Percentiles rank a stretch among this genome's conserved stretches.
Evolutionary conservation across 345 rosid genomes (phyloP).

Genomic region (Camelina neglecta): DNA sequence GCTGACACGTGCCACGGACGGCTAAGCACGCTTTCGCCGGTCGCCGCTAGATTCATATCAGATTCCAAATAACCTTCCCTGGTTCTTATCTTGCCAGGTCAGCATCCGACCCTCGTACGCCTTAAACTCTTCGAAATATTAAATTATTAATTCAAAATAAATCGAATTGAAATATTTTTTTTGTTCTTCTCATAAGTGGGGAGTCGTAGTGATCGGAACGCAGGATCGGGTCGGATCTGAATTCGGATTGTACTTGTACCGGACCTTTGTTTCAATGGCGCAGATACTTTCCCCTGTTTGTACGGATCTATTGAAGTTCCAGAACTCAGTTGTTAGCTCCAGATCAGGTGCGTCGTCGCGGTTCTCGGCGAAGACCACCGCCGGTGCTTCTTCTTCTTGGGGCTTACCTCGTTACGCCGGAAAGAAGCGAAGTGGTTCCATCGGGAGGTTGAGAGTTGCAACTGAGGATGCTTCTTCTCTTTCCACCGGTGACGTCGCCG

Average conservation of each 20-base stretch:
- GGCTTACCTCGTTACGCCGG: constrained; percentile 40
- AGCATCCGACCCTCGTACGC: constrained; percentile 52
- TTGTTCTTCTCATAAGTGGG: neutral
- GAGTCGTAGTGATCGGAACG: constrained; percentile 16
- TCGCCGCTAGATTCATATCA: constrained; percentile 40
- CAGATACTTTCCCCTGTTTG: constrained; percentile 76
- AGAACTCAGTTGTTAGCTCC: constrained; percentile 49
- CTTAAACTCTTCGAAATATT: constrained; percentile 43
- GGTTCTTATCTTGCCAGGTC: constrained; percentile 70
- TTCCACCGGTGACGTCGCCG: constrained; percentile 57
- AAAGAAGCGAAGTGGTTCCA: constrained; percentile 41
- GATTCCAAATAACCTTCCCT: constrained; percentile 44
- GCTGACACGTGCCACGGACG: constrained; percentile 56
- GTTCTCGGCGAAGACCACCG: constrained; percentile 36
- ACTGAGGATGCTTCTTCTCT: constrained; percentile 54
- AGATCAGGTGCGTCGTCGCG: constrained; percentile 48
- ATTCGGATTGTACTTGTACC: neutral
- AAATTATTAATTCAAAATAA: constrained; percentile 33
- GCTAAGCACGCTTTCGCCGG: constrained; percentile 36
- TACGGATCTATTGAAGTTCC: constrained; percentile 67
- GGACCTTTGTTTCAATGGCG: constrained; percentile 59
- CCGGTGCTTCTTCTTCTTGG: constrained; percentile 40
- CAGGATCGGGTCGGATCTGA: neutral
- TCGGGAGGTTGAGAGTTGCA: constrained; percentile 59
- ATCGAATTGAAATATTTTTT: constrained; percentile 8